Conservation (phyloP, 345 rosid species). For the Carallia pectinifolia region DNA sequence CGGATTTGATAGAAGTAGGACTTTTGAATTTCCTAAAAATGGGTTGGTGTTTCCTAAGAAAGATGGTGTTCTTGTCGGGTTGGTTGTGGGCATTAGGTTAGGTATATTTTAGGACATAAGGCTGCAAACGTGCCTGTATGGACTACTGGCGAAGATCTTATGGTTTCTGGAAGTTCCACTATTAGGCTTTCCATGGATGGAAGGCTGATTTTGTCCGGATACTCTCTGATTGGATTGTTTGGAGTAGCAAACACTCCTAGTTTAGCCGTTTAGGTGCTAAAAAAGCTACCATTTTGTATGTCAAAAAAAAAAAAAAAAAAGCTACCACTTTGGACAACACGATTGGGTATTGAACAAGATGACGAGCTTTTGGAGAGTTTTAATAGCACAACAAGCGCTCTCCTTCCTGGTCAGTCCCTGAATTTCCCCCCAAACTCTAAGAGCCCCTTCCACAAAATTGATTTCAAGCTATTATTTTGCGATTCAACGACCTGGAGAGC, state of each 20-base stretch:
- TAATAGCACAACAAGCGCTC: constrained; percentile 34
- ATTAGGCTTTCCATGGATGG: constrained; percentile 38
- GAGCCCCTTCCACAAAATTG: constrained; percentile 35
- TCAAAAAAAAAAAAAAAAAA: background rate
- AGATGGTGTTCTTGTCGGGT: constrained; percentile 27
- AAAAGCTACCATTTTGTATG: constrained; percentile 26
- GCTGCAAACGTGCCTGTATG: constrained; percentile 36
- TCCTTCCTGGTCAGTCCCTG: constrained; percentile 42
- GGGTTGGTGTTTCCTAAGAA: constrained; percentile 22
- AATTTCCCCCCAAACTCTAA: constrained; percentile 33
- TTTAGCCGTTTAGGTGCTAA: constrained; percentile 35
- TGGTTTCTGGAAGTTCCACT: constrained; percentile 36
- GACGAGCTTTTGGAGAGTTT: constrained; percentile 38
- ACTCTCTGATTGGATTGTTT: constrained; percentile 31
- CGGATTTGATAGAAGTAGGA: constrained; percentile 33
- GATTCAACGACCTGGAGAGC: constrained; percentile 33
- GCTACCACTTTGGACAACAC: constrained; percentile 36
- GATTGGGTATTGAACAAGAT: constrained; percentile 25
- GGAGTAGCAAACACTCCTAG: constrained; percentile 32
- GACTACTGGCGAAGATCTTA: constrained; percentile 38
- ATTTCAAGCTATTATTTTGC: constrained; percentile 35
- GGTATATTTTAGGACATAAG: constrained; percentile 23
- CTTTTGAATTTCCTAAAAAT: constrained; percentile 37
- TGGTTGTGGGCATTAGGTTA: constrained; percentile 37
- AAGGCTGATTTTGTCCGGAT: constrained; percentile 36